phyloP scores from a whole-genome alignment of 2,329 filamentous ascomycete species.

The Rutstroemia sp. region DNA sequence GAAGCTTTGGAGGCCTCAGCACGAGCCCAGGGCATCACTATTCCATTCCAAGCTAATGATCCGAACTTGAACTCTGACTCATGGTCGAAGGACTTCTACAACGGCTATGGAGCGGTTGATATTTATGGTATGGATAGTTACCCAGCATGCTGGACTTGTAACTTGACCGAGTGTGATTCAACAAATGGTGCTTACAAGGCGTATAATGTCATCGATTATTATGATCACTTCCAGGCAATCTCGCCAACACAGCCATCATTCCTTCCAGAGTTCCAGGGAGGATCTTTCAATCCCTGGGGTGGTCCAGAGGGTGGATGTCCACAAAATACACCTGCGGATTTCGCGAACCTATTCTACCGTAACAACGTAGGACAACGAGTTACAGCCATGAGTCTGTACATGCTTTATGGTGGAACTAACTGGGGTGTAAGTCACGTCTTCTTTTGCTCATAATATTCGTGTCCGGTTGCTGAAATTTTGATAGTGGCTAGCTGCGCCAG shows the following conservation, averaged over 20 bases:
- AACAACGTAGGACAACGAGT: constrained; percentile 53
- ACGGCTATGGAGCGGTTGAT: constrained; percentile 48
- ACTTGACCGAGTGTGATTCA: constrained; percentile 50
- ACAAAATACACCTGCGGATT: constrained; percentile 47
- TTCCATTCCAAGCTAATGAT: constrained; percentile 51
- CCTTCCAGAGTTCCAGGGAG: constrained; percentile 53
- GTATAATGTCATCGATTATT: constrained; percentile 34
- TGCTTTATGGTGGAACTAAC: constrained; percentile 58
- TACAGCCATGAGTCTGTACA: constrained; percentile 54
- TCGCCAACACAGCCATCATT: constrained; percentile 33
- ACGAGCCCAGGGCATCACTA: constrained; percentile 47
- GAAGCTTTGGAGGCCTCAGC: constrained; percentile 45
- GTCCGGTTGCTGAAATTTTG: background rate
- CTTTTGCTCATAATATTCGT: background rate
- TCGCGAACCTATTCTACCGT: constrained; percentile 57
- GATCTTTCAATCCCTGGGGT: constrained; percentile 54
- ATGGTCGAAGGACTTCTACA: constrained; percentile 54
- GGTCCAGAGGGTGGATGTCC: constrained; percentile 40
- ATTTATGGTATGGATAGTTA: constrained; percentile 46
- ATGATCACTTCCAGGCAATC: constrained; percentile 29
- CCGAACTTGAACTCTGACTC: constrained; percentile 51
- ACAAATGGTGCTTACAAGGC: constrained; percentile 50
- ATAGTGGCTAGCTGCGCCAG: constrained; percentile 45
- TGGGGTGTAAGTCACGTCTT: constrained; percentile 32
- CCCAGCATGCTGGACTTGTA: constrained; percentile 55